Conservation (phyloP, 2,329 filamentous ascomycete genomes). For the Thelonectria rubi region DNA sequence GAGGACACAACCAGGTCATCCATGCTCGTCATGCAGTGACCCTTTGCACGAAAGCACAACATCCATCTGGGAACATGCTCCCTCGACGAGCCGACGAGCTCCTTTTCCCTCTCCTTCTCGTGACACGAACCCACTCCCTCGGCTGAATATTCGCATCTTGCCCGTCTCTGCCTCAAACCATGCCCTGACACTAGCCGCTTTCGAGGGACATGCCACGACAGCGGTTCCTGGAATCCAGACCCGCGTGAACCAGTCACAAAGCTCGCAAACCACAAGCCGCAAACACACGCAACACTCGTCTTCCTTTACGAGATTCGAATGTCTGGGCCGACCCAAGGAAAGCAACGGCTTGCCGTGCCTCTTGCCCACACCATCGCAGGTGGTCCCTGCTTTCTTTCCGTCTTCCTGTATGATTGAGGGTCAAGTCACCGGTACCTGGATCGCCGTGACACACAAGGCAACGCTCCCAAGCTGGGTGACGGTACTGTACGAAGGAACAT, state of each 20-base stretch:
- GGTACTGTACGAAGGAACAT: no score
- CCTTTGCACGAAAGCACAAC: background rate
- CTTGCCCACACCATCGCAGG: no score
- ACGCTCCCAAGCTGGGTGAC: no score
- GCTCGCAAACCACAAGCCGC: constrained; percentile 6
- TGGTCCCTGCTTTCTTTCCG: no score
- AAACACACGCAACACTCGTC: constrained; percentile 6
- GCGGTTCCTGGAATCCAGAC: constrained; percentile 15
- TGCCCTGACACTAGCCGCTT: constrained; percentile 14
- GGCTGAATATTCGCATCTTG: constrained; percentile 4
- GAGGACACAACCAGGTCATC: background rate
- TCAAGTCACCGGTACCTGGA: no score
- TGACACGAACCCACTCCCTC: background rate
- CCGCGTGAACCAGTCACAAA: constrained; percentile 4
- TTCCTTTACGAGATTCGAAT: background rate
- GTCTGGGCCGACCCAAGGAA: background rate
- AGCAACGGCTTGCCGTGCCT: background rate
- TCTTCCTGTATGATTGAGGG: no score
- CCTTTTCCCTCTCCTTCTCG: background rate
- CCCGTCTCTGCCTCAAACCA: constrained; percentile 18
- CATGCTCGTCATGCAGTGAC: background rate
- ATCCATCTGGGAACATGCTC: background rate
- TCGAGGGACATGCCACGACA: constrained; percentile 14
- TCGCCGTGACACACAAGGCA: no score
- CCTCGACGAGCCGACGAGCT: background rate